phyloP scores from a whole-genome alignment of 441 rosid species.

The Gossypium trilobum region DNA sequence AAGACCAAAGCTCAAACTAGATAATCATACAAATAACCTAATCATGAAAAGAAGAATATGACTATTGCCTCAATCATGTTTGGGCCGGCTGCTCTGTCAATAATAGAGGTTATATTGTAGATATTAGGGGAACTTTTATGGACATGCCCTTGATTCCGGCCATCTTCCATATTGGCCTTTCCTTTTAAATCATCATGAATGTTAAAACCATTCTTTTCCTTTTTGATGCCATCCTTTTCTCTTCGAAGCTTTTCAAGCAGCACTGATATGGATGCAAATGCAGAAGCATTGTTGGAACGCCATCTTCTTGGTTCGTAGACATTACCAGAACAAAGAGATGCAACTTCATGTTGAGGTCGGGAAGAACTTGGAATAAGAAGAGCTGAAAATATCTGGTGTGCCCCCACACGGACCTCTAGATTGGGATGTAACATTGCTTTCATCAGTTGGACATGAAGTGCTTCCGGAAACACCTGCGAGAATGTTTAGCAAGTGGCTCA shows the following conservation, averaged over 20 bases:
- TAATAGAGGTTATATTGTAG: slow-evolving; percentile 58
- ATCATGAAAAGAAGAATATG: slow-evolving; percentile 2
- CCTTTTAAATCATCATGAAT: slow-evolving; percentile 34
- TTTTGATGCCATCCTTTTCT: slow-evolving; percentile 55
- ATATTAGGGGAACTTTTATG: slow-evolving; percentile 57
- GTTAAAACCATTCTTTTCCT: slow-evolving; percentile 34
- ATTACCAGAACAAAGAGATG: slow-evolving; percentile 49
- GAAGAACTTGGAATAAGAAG: slow-evolving; percentile 64
- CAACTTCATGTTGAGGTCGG: slow-evolving; percentile 40
- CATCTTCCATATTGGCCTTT: slow-evolving; percentile 37
- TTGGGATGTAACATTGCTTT: slow-evolving; percentile 86
- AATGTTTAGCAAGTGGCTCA: slow-evolving; percentile 13
- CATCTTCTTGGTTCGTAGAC: slow-evolving; percentile 58
- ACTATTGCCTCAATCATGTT: slow-evolving; percentile 48
- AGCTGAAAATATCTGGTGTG: slow-evolving; percentile 75
- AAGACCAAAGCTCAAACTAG: background rate
- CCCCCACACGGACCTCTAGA: slow-evolving; percentile 77
- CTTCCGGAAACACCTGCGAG: slow-evolving; percentile 70
- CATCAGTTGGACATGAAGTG: slow-evolving; percentile 70
- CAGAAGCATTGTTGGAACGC: slow-evolving; percentile 58
- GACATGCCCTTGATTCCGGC: slow-evolving; percentile 42
- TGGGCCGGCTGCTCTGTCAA: slow-evolving; percentile 49
- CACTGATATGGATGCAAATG: slow-evolving; percentile 64
- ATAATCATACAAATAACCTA: background rate
- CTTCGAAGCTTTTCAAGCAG: slow-evolving; percentile 78